Conservation (phyloP, 2,329 filamentous ascomycete species). For the Hymenoscyphus fraxineus region DNA sequence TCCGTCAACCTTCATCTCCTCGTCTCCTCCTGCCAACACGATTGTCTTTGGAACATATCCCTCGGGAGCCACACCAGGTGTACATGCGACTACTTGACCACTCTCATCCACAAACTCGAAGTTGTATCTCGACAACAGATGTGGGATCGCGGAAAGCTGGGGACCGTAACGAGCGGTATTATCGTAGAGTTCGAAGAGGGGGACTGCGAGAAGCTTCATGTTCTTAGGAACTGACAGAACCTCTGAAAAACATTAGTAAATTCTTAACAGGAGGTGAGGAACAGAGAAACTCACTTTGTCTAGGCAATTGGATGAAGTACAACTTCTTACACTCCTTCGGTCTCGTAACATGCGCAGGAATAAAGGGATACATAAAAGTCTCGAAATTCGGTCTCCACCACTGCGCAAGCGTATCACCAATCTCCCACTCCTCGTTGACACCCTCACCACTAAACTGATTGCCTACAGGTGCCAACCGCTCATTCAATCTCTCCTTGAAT, state of each 20-base stretch:
- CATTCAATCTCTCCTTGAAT: conserved; percentile 92
- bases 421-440: conserved; percentile 89
- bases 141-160: conserved; percentile 92
- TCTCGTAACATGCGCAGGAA: conserved; percentile 90
- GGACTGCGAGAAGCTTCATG: conserved; percentile 97
- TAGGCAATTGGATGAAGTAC: conserved; percentile 91
- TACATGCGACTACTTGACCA: conserved; percentile 79
- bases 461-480: conserved; percentile 88
- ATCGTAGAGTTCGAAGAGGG: conserved; percentile 96
- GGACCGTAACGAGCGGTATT: conserved; percentile 94
- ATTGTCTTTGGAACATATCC: conserved; percentile 58
- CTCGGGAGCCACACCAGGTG: conserved; percentile 66
- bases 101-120: conserved; percentile 97
- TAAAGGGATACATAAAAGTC: conserved; percentile 99
- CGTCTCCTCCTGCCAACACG: conserved; percentile 59
- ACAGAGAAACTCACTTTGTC: conserved; percentile 64
- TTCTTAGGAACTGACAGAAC: conserved; percentile 97
- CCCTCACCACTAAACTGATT: conserved; percentile 76
- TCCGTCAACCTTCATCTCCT: conserved; percentile 51
- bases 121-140: conserved; percentile 90
- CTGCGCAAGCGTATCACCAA: conserved; percentile 91
- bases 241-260: conserved; percentile 50
- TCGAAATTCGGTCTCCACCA: conserved; percentile 99
- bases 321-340: conserved; percentile 99
- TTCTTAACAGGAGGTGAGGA: neutral